Conservation (phyloP, 306 rosid species). For the Trifolium repens region DNA sequence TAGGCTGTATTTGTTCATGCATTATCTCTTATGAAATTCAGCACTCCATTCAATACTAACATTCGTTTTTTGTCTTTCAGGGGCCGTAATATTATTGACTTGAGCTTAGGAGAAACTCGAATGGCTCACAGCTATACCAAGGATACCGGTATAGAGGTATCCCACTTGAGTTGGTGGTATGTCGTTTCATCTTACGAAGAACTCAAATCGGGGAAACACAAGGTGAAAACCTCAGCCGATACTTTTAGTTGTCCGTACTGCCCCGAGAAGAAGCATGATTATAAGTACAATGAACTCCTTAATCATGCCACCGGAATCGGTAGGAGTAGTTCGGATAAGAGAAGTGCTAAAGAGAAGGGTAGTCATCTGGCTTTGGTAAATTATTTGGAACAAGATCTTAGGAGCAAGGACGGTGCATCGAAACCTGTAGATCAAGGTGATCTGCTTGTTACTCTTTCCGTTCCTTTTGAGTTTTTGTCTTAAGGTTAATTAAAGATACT, state of each 20-base stretch:
- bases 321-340: slow-evolving; percentile 76
- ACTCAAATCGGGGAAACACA: slow-evolving; percentile 65
- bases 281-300: slow-evolving; percentile 63
- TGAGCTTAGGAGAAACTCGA: slow-evolving; percentile 46
- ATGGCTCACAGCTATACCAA: slow-evolving; percentile 56
- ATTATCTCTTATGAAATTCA: not conserved
- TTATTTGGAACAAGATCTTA: slow-evolving; percentile 72
- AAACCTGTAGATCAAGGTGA: slow-evolving; percentile 55
- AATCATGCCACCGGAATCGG: slow-evolving; percentile 95
- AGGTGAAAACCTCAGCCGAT: slow-evolving; percentile 64
- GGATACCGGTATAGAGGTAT: slow-evolving; percentile 60
- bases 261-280: slow-evolving; percentile 67
- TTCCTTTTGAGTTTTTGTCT: not conserved
- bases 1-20: slow-evolving; percentile 6
- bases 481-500: not conserved
- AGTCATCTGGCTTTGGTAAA: slow-evolving; percentile 79
- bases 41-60: slow-evolving; percentile 7
- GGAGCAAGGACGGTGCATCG: slow-evolving; percentile 53
- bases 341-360: slow-evolving; percentile 76
- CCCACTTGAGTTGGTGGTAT: slow-evolving; percentile 66
- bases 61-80: slow-evolving; percentile 40
- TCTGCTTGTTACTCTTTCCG: slow-evolving; percentile 21
- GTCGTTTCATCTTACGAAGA: slow-evolving; percentile 64
- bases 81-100: slow-evolving; percentile 31
- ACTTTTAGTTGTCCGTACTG: slow-evolving; percentile 85